Evolutionary conservation across 371 early-diverging fungal genomes (phyloP), one percentile per base, ranked within the genome.

Genomic region (Sporodiniella umbellata): DNA sequence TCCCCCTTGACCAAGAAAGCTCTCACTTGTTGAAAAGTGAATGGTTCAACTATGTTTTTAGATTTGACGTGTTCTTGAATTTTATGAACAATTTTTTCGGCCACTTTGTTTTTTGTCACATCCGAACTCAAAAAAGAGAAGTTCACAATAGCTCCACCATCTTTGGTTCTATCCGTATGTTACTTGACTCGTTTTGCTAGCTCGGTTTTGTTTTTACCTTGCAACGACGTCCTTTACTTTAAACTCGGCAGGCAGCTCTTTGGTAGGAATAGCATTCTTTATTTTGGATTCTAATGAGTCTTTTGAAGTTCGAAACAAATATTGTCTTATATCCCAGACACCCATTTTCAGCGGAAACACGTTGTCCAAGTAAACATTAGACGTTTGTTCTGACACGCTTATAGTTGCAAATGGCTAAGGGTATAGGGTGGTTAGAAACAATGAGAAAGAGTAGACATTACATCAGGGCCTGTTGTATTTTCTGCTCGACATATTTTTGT

Each of bases 1-100:
- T 70, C 57, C 1, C 94, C 95, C 47, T 85, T 81, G 45, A 87
- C 85, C 8, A 80, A 59, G 51, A 89, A 82, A 0, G 83, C 79
- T 38, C 85, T 75, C 0, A 81, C 63, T 2, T 74, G 79, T 52
- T 75, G 77, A 14, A 88, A 54, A 35, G 81, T 87, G 54, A 81
- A 86, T 63, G 83, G 84, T 28, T 79, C 77, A 21, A 79, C 70
- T 7, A 64, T 66, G 18, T 60, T 61, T 5, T 78, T 55, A 4
- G 63, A 42, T 11, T 58, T 39, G 28, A 86, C 62, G 44, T 78
- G 43, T 1, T 67, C 51, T 19, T 53, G 50, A n/a, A 77, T 49
- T 22, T 58, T 46, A 8, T 53, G 28, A 4, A 65, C 67, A 33
- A 77, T 68, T 2, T 71, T 63, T 25, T 58, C 58, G 8, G 74